These are phyloP conservation scores for Austroboletus olivaceoglutinosus DNA, from an alignment of 1,284 basidiomycete genomes.

Conservation along the genomic window DNA sequence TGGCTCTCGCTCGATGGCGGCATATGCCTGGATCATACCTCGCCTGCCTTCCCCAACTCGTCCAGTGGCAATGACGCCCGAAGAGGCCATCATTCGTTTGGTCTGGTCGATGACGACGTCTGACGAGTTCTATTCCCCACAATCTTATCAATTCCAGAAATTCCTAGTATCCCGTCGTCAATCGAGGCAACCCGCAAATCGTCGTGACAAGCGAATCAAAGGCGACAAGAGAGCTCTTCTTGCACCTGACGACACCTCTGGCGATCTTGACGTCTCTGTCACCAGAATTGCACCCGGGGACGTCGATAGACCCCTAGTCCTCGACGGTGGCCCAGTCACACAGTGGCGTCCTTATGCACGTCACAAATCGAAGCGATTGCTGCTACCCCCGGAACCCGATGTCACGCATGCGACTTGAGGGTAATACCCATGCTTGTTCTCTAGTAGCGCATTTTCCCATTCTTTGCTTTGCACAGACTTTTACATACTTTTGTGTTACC, in stretches of 20 bases:
- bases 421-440: neutral
- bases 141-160: neutral
- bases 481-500: no score
- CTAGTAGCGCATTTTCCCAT: neutral
- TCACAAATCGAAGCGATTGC: slow-evolving; percentile 12
- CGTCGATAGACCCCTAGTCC: slow-evolving; percentile 20
- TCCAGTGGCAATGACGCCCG: slow-evolving; percentile 17
- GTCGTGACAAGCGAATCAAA: slow-evolving; percentile 13
- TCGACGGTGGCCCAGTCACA: neutral
- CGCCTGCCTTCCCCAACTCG: slow-evolving; percentile 27
- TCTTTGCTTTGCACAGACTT: neutral
- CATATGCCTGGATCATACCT: slow-evolving; percentile 25
- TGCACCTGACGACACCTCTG: slow-evolving; percentile 23
- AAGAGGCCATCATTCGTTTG: slow-evolving; percentile 23
- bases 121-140: slow-evolving; percentile 6
- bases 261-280: neutral
- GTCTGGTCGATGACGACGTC: slow-evolving; percentile 26
- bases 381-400: slow-evolving; percentile 19
- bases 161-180: slow-evolving; percentile 1
- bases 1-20: slow-evolving; percentile 9
- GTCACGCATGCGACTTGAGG: neutral
- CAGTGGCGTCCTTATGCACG: slow-evolving; percentile 22
- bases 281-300: neutral
- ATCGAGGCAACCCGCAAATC: neutral
- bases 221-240: slow-evolving; percentile 13